Base-by-base conservation (phyloP, 495 filamentous ascomycete genomes). In the Podospora tetraspora region DNA sequence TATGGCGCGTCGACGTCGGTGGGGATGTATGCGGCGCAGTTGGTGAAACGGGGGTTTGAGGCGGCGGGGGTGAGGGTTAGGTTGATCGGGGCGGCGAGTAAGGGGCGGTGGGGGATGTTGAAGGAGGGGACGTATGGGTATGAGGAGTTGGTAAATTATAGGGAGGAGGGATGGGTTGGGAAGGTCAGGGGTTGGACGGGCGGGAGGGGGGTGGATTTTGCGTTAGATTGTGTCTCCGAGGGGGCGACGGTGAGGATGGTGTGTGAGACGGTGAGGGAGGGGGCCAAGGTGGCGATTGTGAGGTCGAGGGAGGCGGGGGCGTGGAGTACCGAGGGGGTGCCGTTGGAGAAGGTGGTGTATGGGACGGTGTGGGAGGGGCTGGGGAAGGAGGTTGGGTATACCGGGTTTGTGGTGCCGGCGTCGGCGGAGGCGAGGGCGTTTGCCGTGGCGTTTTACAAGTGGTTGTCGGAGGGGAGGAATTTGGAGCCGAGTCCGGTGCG, bases 121-220 rank as follows among this genome's bases (percentile, higher is more conserved):
- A 72, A 56, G 13, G 57, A 52, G 22, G 68, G 30, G 57, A 68
- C 71, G 19, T 78, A 78, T 43, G 77, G 72, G 0, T 88, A 86
- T 70, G 83, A 84, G 59, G 76, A 74, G 0, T 83, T 86, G 10
- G 78, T 89, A 58, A 84, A 87, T 68, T 89, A 89, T 75, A 86
- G 84, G 69, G 82, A 84, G 66, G 22, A 68, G 24, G 79, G 84
- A 58, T 89, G 86, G 85, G 73, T 77, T 43, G 79, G 80, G 68
- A 78, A 86, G 70, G 71, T 87, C 3, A 80, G 80, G 52, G 75
- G 76, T 25, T 77, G 74, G 11, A 68, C 19, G 16, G 70, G 56
- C 1, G 68, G 69, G 5, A 56, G 59, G 2, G 75, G 75, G 0
- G 68, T 76, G 4, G 68, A 79, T n/a, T 76, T 66, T 59, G 75